Conservation (phyloP, 306 rosid species). For the peach (Prunus persica) region DNA sequence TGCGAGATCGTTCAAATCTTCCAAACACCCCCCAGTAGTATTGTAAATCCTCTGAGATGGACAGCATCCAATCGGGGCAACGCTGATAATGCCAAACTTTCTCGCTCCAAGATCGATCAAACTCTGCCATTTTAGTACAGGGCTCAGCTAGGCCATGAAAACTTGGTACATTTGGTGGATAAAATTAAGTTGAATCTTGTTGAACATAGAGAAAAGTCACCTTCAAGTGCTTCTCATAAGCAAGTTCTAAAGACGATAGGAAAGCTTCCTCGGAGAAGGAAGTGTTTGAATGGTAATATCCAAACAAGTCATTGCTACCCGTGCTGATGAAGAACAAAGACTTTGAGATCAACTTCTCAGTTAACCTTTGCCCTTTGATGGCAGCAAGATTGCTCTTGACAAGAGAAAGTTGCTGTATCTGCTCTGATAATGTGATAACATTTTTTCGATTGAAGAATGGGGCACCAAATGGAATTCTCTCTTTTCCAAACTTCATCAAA, state of each 20-base stretch:
- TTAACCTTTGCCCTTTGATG: slow-evolving; percentile 4
- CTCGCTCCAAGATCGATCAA: slow-evolving; percentile 25
- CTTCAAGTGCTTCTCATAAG: slow-evolving; percentile 26
- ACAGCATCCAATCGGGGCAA: slow-evolving; percentile 28
- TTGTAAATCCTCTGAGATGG: slow-evolving; percentile 30
- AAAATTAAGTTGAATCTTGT: background rate
- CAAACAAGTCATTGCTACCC: slow-evolving; percentile 29
- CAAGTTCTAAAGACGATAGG: slow-evolving; percentile 4
- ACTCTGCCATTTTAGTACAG: slow-evolving; percentile 12
- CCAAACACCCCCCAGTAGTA: slow-evolving; percentile 27
- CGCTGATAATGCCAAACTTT: slow-evolving; percentile 31
- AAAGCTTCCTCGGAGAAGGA: slow-evolving; percentile 3
- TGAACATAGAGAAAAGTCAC: background rate
- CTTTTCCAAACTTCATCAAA: background rate
- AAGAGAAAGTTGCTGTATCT: slow-evolving; percentile 17
- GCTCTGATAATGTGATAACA: slow-evolving; percentile 17
- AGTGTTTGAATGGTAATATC: slow-evolving; percentile 19
- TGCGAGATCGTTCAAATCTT: slow-evolving; percentile 21
- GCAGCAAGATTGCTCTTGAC: background rate
- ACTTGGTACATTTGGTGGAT: background rate
- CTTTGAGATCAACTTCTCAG: slow-evolving; percentile 7
- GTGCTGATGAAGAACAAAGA: slow-evolving; percentile 30
- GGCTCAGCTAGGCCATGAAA: background rate
- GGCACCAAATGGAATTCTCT: background rate
- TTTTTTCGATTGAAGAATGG: background rate